Conservation (phyloP, 2,329 filamentous ascomycete genomes). For the Akanthomyces muscarius region DNA sequence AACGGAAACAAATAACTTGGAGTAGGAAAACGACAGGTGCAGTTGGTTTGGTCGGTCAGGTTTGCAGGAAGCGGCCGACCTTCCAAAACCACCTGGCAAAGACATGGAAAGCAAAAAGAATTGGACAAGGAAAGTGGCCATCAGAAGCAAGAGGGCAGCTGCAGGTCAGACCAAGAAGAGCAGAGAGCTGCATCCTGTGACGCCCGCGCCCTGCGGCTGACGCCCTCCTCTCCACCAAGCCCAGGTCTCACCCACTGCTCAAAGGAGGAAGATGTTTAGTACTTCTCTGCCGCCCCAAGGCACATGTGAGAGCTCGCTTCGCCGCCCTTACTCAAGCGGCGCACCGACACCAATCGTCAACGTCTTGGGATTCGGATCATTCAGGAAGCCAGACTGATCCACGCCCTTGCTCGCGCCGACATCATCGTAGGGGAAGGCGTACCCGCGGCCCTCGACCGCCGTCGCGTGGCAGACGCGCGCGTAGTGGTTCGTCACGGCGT, state of each 20-base stretch:
- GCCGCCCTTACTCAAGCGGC: slow-evolving; percentile 19
- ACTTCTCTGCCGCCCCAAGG: too few species aligned
- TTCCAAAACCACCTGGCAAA: background rate
- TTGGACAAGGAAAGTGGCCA: too few species aligned
- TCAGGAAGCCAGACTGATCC: slow-evolving; percentile 61
- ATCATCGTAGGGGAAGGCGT: slow-evolving; percentile 70
- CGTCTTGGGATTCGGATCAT: slow-evolving; percentile 50
- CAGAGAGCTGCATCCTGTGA: too few species aligned
- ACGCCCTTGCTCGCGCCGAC: slow-evolving; percentile 50
- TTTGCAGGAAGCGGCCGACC: background rate
- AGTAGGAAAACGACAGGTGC: background rate
- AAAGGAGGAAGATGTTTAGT: background rate
- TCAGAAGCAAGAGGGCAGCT: too few species aligned
- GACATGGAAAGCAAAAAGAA: too few species aligned
- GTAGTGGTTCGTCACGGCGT: slow-evolving; percentile 61
- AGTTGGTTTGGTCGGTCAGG: background rate
- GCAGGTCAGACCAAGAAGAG: too few species aligned
- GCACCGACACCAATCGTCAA: slow-evolving; percentile 55
- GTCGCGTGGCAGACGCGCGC: slow-evolving; percentile 59
- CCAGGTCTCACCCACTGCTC: too few species aligned
- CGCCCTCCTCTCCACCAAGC: too few species aligned
- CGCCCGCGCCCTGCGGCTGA: too few species aligned
- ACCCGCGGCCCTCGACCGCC: slow-evolving; percentile 57
- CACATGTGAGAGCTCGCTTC: too few species aligned
- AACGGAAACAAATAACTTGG: background rate